Evolutionary conservation across 1,139 yeast genomes (phyloP).

Genomic region (Diutina pseudorugosa): DNA sequence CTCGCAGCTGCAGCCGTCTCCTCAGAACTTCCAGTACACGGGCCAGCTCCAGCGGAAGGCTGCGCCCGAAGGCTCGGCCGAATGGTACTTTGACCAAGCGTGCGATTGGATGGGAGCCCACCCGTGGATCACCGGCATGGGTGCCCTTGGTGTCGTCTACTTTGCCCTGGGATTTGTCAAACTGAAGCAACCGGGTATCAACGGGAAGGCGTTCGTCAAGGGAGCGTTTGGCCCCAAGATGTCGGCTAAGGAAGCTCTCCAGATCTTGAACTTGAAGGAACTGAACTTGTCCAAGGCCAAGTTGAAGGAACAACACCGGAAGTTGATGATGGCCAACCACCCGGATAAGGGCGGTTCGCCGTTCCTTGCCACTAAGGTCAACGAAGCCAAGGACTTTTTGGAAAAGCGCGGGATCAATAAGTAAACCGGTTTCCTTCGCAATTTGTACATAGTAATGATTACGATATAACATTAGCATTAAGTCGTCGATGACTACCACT

Average conservation of each 20-base stretch:
- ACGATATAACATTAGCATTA: background rate
- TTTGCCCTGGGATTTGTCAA: constrained; percentile 60
- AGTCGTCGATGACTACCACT: no score
- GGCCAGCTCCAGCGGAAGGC: constrained; percentile 30
- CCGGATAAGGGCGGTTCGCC: constrained; percentile 98
- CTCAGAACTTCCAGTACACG: constrained; percentile 14
- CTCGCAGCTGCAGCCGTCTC: background rate
- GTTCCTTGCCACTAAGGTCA: constrained; percentile 87
- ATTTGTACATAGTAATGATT: constrained; percentile 1
- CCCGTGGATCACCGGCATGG: constrained; percentile 64
- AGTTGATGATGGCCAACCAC: constrained; percentile 80
- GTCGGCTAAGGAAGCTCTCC: constrained; percentile 85
- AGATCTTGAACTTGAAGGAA: constrained; percentile 75
- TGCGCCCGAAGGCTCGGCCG: constrained; percentile 40
- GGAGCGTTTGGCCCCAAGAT: constrained; percentile 89
- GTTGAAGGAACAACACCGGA: constrained; percentile 85
- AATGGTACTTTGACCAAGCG: constrained; percentile 58
- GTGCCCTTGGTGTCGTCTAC: constrained; percentile 55
- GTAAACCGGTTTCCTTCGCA: constrained; percentile 8
- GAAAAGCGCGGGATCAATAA: constrained; percentile 64
- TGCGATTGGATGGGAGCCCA: constrained; percentile 58
- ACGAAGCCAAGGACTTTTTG: constrained; percentile 90
- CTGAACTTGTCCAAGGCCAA: constrained; percentile 62
- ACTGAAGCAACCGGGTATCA: constrained; percentile 58
- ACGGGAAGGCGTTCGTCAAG: constrained; percentile 60